phyloP scores from a whole-genome alignment of 352 stramenopile genomes.

The Lagenidium sp. region DNA sequence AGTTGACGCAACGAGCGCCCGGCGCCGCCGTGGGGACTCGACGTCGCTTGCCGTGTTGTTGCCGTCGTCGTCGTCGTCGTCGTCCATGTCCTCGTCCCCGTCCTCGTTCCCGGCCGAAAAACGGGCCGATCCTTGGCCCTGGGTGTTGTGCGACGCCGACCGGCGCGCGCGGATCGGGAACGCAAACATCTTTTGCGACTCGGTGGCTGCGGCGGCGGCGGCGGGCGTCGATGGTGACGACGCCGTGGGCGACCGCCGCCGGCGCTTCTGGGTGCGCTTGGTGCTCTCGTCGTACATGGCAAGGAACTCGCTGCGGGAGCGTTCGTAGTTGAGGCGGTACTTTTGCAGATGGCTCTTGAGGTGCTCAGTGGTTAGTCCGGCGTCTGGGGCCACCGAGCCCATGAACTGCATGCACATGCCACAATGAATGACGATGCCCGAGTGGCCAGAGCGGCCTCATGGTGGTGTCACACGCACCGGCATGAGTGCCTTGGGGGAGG shows the following conservation, averaged over 20 bases:
- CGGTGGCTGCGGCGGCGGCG: slow-evolving; percentile 3
- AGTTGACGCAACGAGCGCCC: not conserved
- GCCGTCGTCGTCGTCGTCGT: slow-evolving; percentile 3
- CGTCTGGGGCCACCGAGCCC: slow-evolving; percentile 34
- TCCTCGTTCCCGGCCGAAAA: not conserved
- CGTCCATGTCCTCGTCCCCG: slow-evolving; percentile 12
- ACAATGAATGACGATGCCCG: slow-evolving; percentile 1
- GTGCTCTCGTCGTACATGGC: slow-evolving; percentile 75
- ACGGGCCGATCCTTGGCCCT: no score
- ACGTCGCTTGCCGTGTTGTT: no score
- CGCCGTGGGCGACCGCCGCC: slow-evolving; percentile 23
- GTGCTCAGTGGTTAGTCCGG: slow-evolving; percentile 72
- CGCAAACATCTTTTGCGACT: slow-evolving; percentile 69
- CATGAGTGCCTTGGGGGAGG: slow-evolving; percentile 72
- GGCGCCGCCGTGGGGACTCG: not conserved
- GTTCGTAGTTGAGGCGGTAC: slow-evolving; percentile 83
- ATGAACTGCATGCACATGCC: slow-evolving; percentile 72
- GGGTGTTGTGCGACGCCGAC: not conserved
- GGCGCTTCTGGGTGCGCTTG: slow-evolving; percentile 55
- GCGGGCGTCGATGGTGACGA: not conserved
- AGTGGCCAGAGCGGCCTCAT: not conserved
- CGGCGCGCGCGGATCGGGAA: slow-evolving; percentile 52
- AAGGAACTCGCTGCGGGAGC: slow-evolving; percentile 72
- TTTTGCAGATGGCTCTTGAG: slow-evolving; percentile 86
- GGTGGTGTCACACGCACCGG: slow-evolving; percentile 25